phyloP scores from a whole-genome alignment of 352 stramenopile species.

The Elongisporangium prolatum region DNA sequence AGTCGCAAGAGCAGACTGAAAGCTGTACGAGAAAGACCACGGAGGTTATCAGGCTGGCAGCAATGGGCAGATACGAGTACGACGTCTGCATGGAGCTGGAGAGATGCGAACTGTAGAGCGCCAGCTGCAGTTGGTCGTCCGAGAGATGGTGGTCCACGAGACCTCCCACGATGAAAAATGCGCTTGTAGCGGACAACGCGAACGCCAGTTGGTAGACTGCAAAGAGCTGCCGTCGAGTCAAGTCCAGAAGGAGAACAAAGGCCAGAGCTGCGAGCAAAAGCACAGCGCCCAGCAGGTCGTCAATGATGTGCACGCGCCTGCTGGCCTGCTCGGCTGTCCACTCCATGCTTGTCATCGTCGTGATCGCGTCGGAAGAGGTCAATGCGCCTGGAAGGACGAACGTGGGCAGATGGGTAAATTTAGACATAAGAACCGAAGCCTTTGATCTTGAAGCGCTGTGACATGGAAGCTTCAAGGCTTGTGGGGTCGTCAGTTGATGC shows the following conservation, averaged over 20 bases:
- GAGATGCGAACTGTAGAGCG: conserved; percentile 60
- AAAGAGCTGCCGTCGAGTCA: conserved; percentile 64
- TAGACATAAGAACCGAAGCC: neutral
- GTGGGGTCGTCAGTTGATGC: no score
- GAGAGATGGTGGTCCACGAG: conserved; percentile 70
- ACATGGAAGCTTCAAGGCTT: neutral
- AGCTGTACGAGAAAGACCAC: conserved; percentile 37
- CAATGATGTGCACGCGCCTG: conserved; percentile 62
- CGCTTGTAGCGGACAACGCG: conserved; percentile 34
- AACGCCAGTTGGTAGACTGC: conserved; percentile 73
- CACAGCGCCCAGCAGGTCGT: conserved; percentile 66
- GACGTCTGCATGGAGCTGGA: conserved; percentile 40
- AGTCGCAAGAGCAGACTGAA: conserved; percentile 58
- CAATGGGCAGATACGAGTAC: conserved; percentile 59
- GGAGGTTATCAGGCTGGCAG: conserved; percentile 28
- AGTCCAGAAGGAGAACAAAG: conserved; percentile 51
- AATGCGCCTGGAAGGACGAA: neutral
- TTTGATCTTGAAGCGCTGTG: conserved; percentile 6
- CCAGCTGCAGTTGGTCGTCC: conserved; percentile 62
- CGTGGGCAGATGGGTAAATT: neutral
- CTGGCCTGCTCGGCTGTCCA: conserved; percentile 8
- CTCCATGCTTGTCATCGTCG: neutral
- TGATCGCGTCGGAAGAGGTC: neutral
- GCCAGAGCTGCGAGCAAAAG: conserved; percentile 46
- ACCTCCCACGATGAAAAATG: conserved; percentile 62